These are phyloP conservation scores for Fusarium pseudonygamai DNA, from an alignment of 2,329 filamentous ascomycete species.

Conservation along the genomic window DNA sequence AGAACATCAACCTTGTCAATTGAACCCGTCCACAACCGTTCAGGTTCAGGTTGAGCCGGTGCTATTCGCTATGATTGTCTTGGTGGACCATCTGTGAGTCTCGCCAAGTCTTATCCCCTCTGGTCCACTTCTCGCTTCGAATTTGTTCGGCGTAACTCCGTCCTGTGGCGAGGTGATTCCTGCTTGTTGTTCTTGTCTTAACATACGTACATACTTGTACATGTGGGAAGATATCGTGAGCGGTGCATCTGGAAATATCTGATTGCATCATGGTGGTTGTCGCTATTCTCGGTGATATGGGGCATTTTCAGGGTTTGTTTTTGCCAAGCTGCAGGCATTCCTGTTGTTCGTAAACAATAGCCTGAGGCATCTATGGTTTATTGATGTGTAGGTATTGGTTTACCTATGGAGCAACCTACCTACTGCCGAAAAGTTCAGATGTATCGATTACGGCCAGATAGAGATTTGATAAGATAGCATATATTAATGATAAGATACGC, in stretches of 20 bases:
- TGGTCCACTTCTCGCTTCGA: conserved; percentile 4
- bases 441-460: neutral
- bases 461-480: neutral
- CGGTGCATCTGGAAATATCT: conserved; percentile 16
- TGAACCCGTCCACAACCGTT: conserved; percentile 9
- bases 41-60: neutral
- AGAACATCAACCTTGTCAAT: conserved; percentile 20
- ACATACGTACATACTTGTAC: neutral
- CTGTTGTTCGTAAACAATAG: neutral
- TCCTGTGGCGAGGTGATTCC: conserved; percentile 15
- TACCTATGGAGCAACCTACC: no score
- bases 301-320: conserved; percentile 1
- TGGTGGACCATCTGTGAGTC: neutral
- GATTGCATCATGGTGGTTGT: conserved; percentile 25
- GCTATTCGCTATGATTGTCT: conserved; percentile 5
- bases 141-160: conserved; percentile 27
- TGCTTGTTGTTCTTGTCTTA: neutral
- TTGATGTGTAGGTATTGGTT: no score
- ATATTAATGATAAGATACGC: neutral
- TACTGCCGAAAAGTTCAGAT: neutral
- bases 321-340: neutral
- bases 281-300: conserved; percentile 3
- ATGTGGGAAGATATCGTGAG: conserved; percentile 28
- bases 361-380: neutral
- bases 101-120: conserved; percentile 2